Conservation (phyloP, 1,139 yeast genomes). For the Casaregolazyma lundiana region DNA sequence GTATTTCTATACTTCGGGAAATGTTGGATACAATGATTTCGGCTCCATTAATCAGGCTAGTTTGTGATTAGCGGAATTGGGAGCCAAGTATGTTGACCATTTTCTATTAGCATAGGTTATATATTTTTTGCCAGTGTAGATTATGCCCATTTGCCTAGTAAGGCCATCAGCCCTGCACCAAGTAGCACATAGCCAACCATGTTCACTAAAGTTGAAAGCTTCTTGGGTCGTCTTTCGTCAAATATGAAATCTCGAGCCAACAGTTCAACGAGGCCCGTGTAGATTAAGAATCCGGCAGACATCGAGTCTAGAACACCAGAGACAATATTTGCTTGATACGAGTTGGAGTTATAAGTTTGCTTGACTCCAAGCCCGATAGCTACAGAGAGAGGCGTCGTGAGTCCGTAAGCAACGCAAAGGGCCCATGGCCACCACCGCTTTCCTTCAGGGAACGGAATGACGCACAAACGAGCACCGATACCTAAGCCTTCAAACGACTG, state of each 20-base stretch:
- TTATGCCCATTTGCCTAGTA: constrained; percentile 83
- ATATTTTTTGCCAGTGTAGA: background rate
- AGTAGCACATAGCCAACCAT: constrained; percentile 42
- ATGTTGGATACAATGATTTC: constrained; percentile 36
- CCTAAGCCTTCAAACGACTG: constrained; percentile 92
- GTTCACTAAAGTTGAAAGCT: constrained; percentile 33
- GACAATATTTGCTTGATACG: constrained; percentile 57
- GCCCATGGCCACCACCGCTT: constrained; percentile 55
- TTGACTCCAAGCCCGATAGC: constrained; percentile 86
- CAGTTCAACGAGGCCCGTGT: constrained; percentile 77
- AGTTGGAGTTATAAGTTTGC: constrained; percentile 47
- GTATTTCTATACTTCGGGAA: constrained; percentile 33
- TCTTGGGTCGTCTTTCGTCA: constrained; percentile 32
- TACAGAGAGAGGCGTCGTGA: constrained; percentile 73
- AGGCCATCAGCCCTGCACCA: constrained; percentile 81
- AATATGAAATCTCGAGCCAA: constrained; percentile 81
- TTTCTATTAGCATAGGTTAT: too few relatives aligned
- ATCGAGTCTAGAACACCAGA: constrained; percentile 81
- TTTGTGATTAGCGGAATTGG: too few relatives aligned
- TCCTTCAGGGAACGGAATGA: constrained; percentile 43
- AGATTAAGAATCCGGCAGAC: constrained; percentile 75
- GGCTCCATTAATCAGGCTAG: background rate
- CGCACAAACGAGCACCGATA: constrained; percentile 75
- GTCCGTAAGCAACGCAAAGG: constrained; percentile 51
- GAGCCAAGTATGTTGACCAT: too few relatives aligned